A percentile compares a stretch with the other conserved stretches of the same genome.
Conservation (phyloP, 306 rosid genomes). For the Cicer arietinum region DNA sequence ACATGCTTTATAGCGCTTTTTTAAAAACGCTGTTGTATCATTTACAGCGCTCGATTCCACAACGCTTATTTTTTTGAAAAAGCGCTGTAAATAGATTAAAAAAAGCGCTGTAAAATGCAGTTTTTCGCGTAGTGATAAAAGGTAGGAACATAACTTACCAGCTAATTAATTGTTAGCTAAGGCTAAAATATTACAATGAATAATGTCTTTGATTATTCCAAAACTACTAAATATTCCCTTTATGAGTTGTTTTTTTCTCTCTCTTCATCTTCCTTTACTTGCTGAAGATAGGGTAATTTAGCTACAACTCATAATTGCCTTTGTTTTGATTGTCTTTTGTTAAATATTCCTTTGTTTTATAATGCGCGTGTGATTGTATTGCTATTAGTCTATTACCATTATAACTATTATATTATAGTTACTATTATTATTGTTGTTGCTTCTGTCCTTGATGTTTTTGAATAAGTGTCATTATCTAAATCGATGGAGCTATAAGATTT, state of each 20-base stretch:
- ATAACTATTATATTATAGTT: neutral
- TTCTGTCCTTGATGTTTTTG: neutral
- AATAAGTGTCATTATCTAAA: neutral
- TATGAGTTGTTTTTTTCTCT: conserved; percentile 42
- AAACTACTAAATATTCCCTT: no score
- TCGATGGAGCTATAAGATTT: neutral
- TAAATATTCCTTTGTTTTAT: neutral
- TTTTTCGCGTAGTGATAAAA: no score
- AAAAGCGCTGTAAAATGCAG: no score
- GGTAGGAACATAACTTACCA: no score
- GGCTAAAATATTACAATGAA: no score
- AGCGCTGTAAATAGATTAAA: no score
- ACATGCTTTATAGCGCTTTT: no score
- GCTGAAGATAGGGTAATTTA: conserved; percentile 84
- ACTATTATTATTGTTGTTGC: neutral
- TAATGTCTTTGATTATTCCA: no score
- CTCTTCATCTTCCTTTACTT: conserved; percentile 83
- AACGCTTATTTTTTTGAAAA: no score
- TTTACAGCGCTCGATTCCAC: no score
- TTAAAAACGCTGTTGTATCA: no score
- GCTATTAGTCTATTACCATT: neutral
- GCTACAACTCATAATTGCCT: neutral
- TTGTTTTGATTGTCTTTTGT: neutral
- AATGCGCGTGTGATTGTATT: neutral
- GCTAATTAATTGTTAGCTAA: no score